phyloP scores from a whole-genome alignment of 2,329 filamentous ascomycete genomes.

The Delphinella strobiligena region DNA sequence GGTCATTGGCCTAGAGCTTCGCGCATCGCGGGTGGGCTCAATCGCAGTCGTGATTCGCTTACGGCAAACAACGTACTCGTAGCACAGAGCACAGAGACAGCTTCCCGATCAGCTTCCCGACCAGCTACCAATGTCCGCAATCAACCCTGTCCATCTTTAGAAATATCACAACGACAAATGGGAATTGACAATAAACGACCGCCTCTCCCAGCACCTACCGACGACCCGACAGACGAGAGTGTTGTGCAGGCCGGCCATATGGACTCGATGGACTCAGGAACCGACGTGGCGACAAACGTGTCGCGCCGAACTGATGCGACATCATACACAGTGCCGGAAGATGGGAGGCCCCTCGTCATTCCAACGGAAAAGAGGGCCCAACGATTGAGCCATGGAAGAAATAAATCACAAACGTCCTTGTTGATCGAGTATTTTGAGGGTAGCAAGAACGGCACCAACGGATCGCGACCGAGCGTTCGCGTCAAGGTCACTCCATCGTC shows the following conservation, averaged over 20 bases:
- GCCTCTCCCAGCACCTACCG: constrained; percentile 68
- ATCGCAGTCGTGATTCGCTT: too few relatives aligned
- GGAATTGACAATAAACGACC: constrained; percentile 32
- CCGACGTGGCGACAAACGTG: constrained; percentile 52
- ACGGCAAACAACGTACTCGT: too few relatives aligned
- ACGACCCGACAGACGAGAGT: constrained; percentile 47
- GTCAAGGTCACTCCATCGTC: constrained; percentile 69
- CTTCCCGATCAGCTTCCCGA: neutral
- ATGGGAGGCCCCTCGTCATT: constrained; percentile 87
- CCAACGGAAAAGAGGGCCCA: constrained; percentile 53
- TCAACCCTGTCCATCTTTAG: neutral
- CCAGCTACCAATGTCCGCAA: neutral
- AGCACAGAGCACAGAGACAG: too few relatives aligned
- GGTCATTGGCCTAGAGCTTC: too few relatives aligned
- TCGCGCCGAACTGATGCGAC: constrained; percentile 59
- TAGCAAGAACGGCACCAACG: constrained; percentile 50
- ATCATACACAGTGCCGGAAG: constrained; percentile 68
- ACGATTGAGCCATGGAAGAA: constrained; percentile 37
- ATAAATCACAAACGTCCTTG: constrained; percentile 73
- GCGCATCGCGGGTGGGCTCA: too few relatives aligned
- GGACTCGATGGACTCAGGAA: constrained; percentile 18
- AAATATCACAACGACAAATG: constrained; percentile 18
- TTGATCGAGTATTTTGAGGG: constrained; percentile 93
- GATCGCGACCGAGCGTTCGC: constrained; percentile 69
- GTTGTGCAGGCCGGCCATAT: constrained; percentile 13